Base-by-base conservation (phyloP, 257 asterid genomes). In the Nicotiana tabacum region DNA sequence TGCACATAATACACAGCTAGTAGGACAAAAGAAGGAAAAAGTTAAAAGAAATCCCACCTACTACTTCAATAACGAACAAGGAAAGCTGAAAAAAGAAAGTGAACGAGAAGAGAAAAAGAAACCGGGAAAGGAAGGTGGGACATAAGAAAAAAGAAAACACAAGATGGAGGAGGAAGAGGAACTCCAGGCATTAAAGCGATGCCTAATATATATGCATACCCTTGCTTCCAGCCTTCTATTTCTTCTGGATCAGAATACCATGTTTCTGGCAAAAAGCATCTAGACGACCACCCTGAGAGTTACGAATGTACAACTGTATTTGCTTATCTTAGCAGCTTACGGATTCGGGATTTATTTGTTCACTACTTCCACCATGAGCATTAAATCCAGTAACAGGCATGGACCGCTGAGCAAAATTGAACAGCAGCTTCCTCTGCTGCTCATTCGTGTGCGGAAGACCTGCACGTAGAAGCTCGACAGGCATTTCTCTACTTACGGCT, bases 391-490 rank as follows among this genome's bases (percentile, higher is more conserved):
- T 86, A 57, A 92, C 91, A 7, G 98, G 96, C 94, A 90, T 88
- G 43, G 96, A 89, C 69, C 93, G 86, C 87, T 92, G 95, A 61
- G 97, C 93, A 62, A 94, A 94, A 87, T 90, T 92, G 81, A 86
- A 48, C 21, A 93, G 82, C 86, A 90, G 48, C 80, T 91, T 91
- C 88, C 91, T 91, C 90, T 94, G 98, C 37, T 81, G 86, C 77
- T 94, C 97, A 83, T 92, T 91, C 7, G 97, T 94, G 89, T 94
- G 98, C 1, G 97, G 97, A 64, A 94, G 91, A 89, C 97, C 90
- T 64, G 97, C 92, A 21, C 97, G 94, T 51, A 94, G 84, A 80
- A 94, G 97, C 85, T 94, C 98, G 30, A 94, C 95, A 0, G 97
- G 97, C 97, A 94, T 92, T 86, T 94, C 98, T 81, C 89, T 85